Evolutionary conservation across 768 basidiomycete species (phyloP), one percentile per base, ranked within the genome.

Genomic region (Suillus alpinus): DNA sequence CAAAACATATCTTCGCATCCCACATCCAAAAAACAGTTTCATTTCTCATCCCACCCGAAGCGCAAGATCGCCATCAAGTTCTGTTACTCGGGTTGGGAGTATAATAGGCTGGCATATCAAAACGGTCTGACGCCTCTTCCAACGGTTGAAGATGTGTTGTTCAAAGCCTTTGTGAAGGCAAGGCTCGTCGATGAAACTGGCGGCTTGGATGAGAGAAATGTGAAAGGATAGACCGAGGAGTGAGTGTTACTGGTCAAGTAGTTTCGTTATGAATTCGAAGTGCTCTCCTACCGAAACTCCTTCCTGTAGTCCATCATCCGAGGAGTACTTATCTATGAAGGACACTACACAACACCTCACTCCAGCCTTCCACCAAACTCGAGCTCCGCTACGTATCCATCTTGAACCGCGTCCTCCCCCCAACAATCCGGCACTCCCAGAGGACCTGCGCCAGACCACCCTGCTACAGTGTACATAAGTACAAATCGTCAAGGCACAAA

Each of bases 1-100:
- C 26, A 70, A 64, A 46, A 64, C 60, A 8, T 67, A 70, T 36
- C 46, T 75, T 18, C 68, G 74, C 6, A 32, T 73, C 56, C 72
- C 65, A 50, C 71, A 57, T 39, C 75, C 68, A 40, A 67, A 43
- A 80, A 79, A 56, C 68, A 74, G 5, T 92, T 93, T 70, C 75
- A 86, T 62, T 92, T 94, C 72, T 71, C 82, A 23, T 76, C 82
- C 5, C 82, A 94, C 69, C 84, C 92, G 6, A 80, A 81, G 40
- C 89, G 92, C 57, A 98, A 98, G 76, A 94, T 99, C 62, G 97
- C 97, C 1, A 79, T 99, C 57, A 90, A 92, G 68, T 93, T 98
- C 71, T 89, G 86, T 70, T 99, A 98, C 69, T 86, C 92, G 49
- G 96, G 96, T 16, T 91, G 88, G 85, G 89, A 92, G 31, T 98